phyloP scores from a whole-genome alignment of 2,329 filamentous ascomycete species.

The Monilinia polystroma region DNA sequence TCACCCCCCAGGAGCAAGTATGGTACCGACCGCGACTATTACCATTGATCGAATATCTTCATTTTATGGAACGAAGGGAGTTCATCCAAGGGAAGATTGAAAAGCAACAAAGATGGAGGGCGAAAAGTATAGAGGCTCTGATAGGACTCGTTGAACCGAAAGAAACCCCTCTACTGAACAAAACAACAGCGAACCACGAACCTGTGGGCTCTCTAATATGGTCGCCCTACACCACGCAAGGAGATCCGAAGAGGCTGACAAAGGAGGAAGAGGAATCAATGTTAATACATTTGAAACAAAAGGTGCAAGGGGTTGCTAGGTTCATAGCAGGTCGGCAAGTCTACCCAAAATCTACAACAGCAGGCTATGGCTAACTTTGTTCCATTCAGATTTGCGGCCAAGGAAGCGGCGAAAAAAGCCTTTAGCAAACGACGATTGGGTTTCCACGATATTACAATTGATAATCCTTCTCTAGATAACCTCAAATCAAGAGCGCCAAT shows the following conservation, averaged over 20 bases:
- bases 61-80: conserved; percentile 9
- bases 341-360: background rate
- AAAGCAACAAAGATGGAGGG: conserved; percentile 7
- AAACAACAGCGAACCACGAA: background rate
- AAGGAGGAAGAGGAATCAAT: conserved; percentile 14
- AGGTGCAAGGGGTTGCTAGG: conserved; percentile 22
- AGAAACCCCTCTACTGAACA: background rate
- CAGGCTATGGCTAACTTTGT: background rate
- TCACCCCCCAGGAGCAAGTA: conserved; percentile 22
- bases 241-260: conserved; percentile 2
- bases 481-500: conserved; percentile 28
- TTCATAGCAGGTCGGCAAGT: conserved; percentile 36
- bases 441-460: conserved; percentile 58
- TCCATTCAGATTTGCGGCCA: conserved; percentile 53
- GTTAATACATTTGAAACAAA: background rate
- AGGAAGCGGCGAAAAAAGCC: conserved; percentile 74
- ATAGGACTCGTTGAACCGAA: conserved; percentile 3
- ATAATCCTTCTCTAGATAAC: background rate
- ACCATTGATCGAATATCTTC: conserved; percentile 7
- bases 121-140: conserved; percentile 12
- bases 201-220: conserved; percentile 11
- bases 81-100: conserved; percentile 4
- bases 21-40: conserved; percentile 8
- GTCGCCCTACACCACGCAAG: background rate
- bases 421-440: conserved; percentile 57